Conservation (phyloP, 352 stramenopile genomes). For the Globisporangium iwayamae region DNA sequence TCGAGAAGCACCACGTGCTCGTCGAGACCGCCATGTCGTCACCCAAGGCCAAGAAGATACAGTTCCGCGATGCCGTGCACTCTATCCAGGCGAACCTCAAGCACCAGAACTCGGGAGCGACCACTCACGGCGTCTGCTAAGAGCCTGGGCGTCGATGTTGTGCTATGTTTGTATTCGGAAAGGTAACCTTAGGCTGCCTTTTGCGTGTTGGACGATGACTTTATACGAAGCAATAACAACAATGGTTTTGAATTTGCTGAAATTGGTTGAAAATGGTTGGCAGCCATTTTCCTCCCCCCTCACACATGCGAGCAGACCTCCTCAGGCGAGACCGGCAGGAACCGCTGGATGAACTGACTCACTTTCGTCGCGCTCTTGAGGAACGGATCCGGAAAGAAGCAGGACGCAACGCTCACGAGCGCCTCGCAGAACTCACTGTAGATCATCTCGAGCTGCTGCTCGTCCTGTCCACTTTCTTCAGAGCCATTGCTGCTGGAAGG, state of each 20-base stretch:
- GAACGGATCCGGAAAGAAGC: constrained; percentile 67
- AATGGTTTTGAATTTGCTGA: neutral
- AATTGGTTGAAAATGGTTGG: too few relatives aligned
- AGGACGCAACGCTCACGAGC: constrained; percentile 47
- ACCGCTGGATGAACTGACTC: constrained; percentile 69
- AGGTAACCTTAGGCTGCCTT: neutral
- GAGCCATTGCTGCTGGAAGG: constrained; percentile 30
- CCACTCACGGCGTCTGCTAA: constrained; percentile 83
- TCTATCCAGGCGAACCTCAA: constrained; percentile 60
- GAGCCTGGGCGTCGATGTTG: too few relatives aligned
- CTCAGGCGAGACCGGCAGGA: constrained; percentile 58
- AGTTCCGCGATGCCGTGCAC: constrained; percentile 69
- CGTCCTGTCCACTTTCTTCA: neutral
- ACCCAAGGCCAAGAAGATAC: constrained; percentile 67
- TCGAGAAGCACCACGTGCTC: constrained; percentile 76
- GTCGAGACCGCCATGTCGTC: constrained; percentile 77
- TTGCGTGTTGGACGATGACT: neutral
- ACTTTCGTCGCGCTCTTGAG: constrained; percentile 46
- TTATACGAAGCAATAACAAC: neutral
- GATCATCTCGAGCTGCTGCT: constrained; percentile 54
- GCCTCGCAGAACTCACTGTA: constrained; percentile 75
- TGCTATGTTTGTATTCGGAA: too few relatives aligned
- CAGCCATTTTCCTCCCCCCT: neutral
- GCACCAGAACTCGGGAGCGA: constrained; percentile 70
- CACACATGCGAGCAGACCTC: constrained; percentile 39